phyloP scores from a whole-genome alignment of 805 yeast genomes.

The Ogataea chonburiensis region DNA sequence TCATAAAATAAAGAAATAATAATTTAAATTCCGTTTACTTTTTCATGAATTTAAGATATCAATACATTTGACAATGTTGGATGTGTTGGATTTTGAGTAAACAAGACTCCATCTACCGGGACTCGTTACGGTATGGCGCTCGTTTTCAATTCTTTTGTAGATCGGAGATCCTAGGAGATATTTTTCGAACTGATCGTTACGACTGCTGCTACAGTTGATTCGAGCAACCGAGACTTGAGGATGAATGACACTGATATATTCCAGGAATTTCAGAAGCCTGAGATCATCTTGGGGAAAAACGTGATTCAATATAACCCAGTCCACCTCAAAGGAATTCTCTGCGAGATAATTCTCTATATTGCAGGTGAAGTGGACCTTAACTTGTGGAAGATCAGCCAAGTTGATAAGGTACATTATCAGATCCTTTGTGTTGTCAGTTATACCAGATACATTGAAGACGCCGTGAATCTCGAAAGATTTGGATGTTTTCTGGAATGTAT shows the following conservation, averaged over 20 bases:
- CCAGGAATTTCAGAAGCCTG: conserved; percentile 20
- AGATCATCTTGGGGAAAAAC: conserved; percentile 12
- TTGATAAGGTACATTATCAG: conserved; percentile 20
- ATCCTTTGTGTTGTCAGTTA: conserved; percentile 10
- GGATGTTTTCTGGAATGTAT: conserved; percentile 14
- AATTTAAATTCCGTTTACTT: too few species aligned
- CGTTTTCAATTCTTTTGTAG: conserved; percentile 12
- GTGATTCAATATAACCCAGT: conserved; percentile 26
- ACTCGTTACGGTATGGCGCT: conserved; percentile 3
- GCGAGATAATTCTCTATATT: conserved; percentile 5
- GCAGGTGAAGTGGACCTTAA: conserved; percentile 10
- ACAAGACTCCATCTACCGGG: conserved; percentile 28
- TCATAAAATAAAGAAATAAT: conserved; percentile 2
- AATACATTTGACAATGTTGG: conserved; percentile 2
- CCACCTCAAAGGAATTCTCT: conserved; percentile 5
- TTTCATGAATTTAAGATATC: conserved; percentile 15
- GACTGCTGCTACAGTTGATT: conserved; percentile 10
- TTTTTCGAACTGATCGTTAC: conserved; percentile 8
- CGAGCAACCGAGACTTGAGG: conserved; percentile 22
- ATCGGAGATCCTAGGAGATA: conserved; percentile 26
- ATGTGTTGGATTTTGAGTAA: conserved; percentile 8
- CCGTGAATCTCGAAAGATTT: conserved; percentile 19
- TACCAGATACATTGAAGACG: conserved; percentile 8
- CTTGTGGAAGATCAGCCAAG: conserved; percentile 20
- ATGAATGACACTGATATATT: conserved; percentile 22